These are phyloP conservation scores for Alternaria novae-zelandiae DNA, from an alignment of 2,329 filamentous ascomycete species.

Conservation along the genomic window DNA sequence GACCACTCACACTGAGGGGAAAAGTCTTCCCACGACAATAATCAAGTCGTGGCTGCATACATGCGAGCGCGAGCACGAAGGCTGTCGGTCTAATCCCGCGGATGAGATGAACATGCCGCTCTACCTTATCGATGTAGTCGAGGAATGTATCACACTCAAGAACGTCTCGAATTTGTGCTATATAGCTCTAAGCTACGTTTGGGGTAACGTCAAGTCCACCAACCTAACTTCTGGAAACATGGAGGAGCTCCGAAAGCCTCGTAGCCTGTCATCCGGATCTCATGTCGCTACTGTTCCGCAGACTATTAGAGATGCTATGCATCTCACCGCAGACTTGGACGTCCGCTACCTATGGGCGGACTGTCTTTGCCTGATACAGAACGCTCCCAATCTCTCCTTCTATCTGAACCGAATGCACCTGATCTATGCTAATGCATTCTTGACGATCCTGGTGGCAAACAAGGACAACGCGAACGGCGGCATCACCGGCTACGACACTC, in stretches of 20 bases:
- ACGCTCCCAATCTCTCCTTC: no score
- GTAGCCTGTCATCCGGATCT: neutral
- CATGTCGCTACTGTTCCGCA: no score
- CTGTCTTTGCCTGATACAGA: no score
- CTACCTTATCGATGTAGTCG: neutral
- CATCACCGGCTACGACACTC: no score
- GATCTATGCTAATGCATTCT: no score
- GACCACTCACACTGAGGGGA: fast-evolving
- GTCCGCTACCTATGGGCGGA: no score
- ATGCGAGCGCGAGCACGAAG: neutral
- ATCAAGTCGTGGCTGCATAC: neutral
- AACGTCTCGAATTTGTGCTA: neutral
- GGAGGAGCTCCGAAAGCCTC: neutral
- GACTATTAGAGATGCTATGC: no score
- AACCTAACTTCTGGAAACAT: neutral
- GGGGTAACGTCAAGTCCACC: neutral
- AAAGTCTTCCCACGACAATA: fast-evolving
- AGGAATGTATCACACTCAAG: neutral
- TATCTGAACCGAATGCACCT: no score
- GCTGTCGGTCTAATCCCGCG: neutral
- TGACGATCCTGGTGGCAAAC: no score
- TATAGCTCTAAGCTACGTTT: neutral
- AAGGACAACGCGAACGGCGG: no score
- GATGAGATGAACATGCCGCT: neutral
- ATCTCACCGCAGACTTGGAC: no score